These are phyloP conservation scores for Trypanosoma avium DNA, from an alignment of 208 protist genomes.

Conservation along the genomic window DNA sequence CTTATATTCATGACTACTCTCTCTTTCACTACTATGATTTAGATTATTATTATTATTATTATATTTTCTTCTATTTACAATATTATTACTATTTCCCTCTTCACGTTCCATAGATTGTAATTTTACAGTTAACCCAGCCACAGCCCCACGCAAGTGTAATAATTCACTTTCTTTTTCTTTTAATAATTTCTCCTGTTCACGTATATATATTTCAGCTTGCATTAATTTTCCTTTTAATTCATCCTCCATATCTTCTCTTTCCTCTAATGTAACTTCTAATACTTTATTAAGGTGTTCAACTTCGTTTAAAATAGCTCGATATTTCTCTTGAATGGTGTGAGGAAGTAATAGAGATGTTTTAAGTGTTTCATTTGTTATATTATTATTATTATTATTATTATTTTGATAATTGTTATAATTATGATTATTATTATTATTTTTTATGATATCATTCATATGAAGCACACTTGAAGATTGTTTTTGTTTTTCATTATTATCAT, in stretches of 20 bases:
- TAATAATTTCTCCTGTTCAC: not conserved
- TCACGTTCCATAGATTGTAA: not conserved
- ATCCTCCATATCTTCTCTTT: conserved; percentile 6
- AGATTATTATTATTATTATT: not conserved
- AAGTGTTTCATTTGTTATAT: too few relatives aligned
- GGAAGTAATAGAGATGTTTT: too few relatives aligned
- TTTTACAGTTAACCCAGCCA: not conserved
- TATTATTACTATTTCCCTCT: not conserved
- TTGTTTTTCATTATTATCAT: too few relatives aligned
- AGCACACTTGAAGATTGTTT: too few relatives aligned
- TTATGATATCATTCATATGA: too few relatives aligned
- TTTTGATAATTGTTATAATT: too few relatives aligned
- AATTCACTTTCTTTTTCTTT: conserved; percentile 9
- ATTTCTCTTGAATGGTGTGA: conserved; percentile 13
- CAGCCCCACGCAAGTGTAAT: not conserved
- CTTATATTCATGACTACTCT: too few relatives aligned
- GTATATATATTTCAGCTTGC: not conserved
- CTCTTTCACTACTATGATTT: too few relatives aligned
- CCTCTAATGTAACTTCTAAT: conserved; percentile 12
- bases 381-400: not conserved
- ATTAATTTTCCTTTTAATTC: conserved; percentile 3
- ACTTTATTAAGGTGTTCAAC: conserved; percentile 20
- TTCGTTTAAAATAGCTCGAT: conserved; percentile 18
- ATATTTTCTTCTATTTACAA: not conserved
- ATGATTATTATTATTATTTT: too few relatives aligned